Conservation (phyloP, 305 asterid species). For the Salvia sclarea region DNA sequence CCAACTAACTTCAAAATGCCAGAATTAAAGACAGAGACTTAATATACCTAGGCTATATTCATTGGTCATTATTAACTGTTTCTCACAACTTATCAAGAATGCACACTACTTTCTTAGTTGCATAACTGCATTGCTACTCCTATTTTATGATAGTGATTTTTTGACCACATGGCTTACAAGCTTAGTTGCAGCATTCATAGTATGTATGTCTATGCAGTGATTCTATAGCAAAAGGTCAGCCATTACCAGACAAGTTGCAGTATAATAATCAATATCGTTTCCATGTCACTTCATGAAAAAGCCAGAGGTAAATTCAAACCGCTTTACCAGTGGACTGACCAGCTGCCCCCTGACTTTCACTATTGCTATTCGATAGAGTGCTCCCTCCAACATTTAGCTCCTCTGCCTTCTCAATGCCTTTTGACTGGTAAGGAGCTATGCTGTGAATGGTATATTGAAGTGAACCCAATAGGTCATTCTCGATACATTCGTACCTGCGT, state of each 20-base stretch:
- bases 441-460: slow-evolving; percentile 63
- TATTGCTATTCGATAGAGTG: slow-evolving; percentile 38
- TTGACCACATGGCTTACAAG: slow-evolving; percentile 12
- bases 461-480: slow-evolving; percentile 81
- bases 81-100: not conserved
- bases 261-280: not conserved
- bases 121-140: not conserved
- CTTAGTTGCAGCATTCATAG: slow-evolving; percentile 21
- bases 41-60: not conserved
- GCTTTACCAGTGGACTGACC: slow-evolving; percentile 58
- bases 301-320: slow-evolving; percentile 27
- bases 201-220: not conserved
- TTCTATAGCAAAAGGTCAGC: not conserved
- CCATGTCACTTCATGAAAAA: slow-evolving; percentile 24
- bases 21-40: not conserved
- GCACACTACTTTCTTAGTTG: not conserved
- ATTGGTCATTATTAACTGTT: not conserved
- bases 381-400: slow-evolving; percentile 47
- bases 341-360: slow-evolving; percentile 40
- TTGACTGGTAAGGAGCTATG: slow-evolving; percentile 87
- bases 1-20: not conserved
- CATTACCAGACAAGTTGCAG: slow-evolving; percentile 23
- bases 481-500: slow-evolving; percentile 93
- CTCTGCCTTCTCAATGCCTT: slow-evolving; percentile 87
- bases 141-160: not conserved